phyloP scores from a whole-genome alignment of 2,329 filamentous ascomycete genomes.

The Penicillium sp. region DNA sequence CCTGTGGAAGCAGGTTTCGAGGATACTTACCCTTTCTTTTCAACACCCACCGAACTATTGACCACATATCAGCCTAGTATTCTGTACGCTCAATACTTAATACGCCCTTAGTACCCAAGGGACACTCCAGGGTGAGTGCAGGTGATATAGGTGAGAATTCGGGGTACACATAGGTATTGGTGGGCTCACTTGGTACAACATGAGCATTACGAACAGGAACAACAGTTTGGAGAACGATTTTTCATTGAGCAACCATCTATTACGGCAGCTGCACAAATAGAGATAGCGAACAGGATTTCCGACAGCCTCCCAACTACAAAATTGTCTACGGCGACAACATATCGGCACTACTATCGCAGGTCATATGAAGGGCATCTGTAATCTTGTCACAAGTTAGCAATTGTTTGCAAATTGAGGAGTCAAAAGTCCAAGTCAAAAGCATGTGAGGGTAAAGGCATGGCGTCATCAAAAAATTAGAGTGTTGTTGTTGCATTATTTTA shows the following conservation, averaged over 20 bases:
- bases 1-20: no score
- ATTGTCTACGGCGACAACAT: conserved; percentile 12
- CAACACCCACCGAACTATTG: no score
- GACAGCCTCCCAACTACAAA: conserved; percentile 7
- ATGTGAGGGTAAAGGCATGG: conserved; percentile 19
- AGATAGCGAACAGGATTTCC: conserved; percentile 3
- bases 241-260: conserved; percentile 11
- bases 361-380: conserved; percentile 13
- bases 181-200: background rate
- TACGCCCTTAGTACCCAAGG: no score
- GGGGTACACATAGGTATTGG: background rate
- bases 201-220: background rate
- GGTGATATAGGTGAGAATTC: no score
- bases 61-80: no score
- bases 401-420: conserved; percentile 14
- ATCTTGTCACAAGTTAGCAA: conserved; percentile 23
- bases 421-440: conserved; percentile 9
- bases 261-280: conserved; percentile 6
- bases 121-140: no score
- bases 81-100: no score
- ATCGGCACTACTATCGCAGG: conserved; percentile 6
- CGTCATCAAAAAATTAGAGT: conserved; percentile 73
- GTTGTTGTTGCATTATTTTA: conserved; percentile 59
- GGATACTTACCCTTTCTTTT: no score
- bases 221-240: background rate